phyloP scores from a whole-genome alignment of 1,139 yeast genomes.

The Kodamaea derodonti region DNA sequence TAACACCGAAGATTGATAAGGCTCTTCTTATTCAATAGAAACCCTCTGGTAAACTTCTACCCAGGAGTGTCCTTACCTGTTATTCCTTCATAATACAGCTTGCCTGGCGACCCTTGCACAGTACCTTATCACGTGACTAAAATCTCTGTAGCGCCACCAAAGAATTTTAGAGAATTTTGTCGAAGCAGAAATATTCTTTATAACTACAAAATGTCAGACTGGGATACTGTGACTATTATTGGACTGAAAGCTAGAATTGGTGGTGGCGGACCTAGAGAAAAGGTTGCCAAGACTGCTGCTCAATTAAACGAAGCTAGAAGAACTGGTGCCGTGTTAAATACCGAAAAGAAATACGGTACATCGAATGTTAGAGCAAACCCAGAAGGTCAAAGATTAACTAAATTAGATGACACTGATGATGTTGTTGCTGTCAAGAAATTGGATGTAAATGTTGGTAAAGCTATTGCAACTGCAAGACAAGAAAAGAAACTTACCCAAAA shows the following conservation, averaged over 20 bases:
- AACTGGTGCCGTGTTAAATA: slow-evolving; percentile 80
- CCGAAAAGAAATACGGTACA: slow-evolving; percentile 87
- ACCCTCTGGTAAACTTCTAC: too few species aligned
- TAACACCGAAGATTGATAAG: too few species aligned
- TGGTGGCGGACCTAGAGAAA: slow-evolving; percentile 83
- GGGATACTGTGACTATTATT: slow-evolving; percentile 87
- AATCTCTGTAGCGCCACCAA: not conserved
- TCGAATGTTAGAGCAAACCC: slow-evolving; percentile 65
- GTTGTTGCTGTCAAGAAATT: slow-evolving; percentile 91
- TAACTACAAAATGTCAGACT: slow-evolving; percentile 55
- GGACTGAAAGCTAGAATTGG: slow-evolving; percentile 88
- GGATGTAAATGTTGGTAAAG: slow-evolving; percentile 80
- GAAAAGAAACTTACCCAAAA: slow-evolving; percentile 90
- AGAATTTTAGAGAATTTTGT: too few species aligned
- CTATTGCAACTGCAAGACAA: slow-evolving; percentile 81
- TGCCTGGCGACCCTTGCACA: slow-evolving; percentile 2
- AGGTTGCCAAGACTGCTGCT: slow-evolving; percentile 73
- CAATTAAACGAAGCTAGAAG: slow-evolving; percentile 93
- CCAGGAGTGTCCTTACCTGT: too few species aligned
- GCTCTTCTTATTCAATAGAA: too few species aligned
- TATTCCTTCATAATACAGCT: too few species aligned
- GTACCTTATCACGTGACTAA: not conserved
- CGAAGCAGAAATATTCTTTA: not conserved
- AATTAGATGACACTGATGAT: slow-evolving; percentile 89
- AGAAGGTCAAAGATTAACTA: slow-evolving; percentile 94